These are phyloP conservation scores for Colletotrichum karsti DNA, from an alignment of 2,329 filamentous ascomycete species.

Conservation along the genomic window DNA sequence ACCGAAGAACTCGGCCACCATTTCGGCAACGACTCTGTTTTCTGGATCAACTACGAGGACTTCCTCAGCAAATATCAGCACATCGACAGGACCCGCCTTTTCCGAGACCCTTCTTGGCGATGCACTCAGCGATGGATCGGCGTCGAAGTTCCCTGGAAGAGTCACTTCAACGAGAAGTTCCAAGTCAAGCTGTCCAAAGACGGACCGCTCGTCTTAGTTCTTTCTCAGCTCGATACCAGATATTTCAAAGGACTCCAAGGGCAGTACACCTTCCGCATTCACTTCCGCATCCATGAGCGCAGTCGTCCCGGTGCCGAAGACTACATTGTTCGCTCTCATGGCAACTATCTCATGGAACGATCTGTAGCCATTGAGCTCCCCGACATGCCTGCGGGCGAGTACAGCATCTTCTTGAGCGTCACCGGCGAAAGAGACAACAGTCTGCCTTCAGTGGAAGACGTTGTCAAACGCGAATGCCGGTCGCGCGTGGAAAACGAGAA, in stretches of 20 bases:
- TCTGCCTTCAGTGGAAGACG: conserved; percentile 59
- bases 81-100: conserved; percentile 70
- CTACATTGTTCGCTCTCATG: conserved; percentile 67
- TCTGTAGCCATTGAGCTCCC: conserved; percentile 67
- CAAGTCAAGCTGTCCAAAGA: conserved; percentile 63
- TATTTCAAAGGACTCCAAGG: conserved; percentile 70
- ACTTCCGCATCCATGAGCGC: conserved; percentile 61
- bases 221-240: conserved; percentile 69
- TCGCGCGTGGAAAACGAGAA: conserved; percentile 63
- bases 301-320: conserved; percentile 61
- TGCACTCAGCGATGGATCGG: conserved; percentile 68
- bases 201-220: conserved; percentile 65
- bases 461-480: conserved; percentile 61
- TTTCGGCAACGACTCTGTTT: conserved; percentile 69
- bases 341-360: conserved; percentile 65
- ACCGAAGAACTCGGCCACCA: conserved; percentile 65
- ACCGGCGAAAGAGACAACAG: conserved; percentile 55
- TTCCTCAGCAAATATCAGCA: conserved; percentile 69
- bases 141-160: conserved; percentile 69
- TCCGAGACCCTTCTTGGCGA: conserved; percentile 66
- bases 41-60: conserved; percentile 72
- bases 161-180: conserved; percentile 70
- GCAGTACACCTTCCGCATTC: conserved; percentile 61
- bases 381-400: conserved; percentile 63
- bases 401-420: conserved; percentile 65